These are phyloP conservation scores for Calamus simplicifolius DNA, from an alignment of 176 grass and related monocot genomes.

Conservation along the genomic window DNA sequence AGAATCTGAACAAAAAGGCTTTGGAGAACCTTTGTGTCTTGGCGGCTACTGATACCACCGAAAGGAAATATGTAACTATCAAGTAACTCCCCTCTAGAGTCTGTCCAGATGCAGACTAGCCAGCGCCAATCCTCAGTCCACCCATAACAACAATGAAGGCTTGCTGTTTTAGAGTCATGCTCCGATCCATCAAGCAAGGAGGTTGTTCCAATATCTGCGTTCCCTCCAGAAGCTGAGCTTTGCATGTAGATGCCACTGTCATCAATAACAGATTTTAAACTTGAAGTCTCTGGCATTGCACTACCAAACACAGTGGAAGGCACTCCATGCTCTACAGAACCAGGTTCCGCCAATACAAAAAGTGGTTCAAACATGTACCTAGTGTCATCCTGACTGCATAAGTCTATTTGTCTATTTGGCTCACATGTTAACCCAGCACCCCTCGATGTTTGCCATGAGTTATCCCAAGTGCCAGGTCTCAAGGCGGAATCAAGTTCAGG, in stretches of 20 bases:
- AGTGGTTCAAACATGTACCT: constrained; percentile 92
- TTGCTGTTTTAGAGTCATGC: constrained; percentile 37
- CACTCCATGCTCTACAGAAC: constrained; percentile 50
- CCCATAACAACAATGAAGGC: constrained; percentile 95
- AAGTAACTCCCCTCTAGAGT: constrained; percentile 89
- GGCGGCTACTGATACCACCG: constrained; percentile 89
- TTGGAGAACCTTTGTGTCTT: constrained; percentile 95
- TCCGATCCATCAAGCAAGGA: constrained; percentile 44
- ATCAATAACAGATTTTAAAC: constrained; percentile 59
- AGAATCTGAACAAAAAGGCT: constrained; percentile 95
- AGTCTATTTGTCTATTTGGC: constrained; percentile 47
- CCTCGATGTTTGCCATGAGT: constrained; percentile 70
- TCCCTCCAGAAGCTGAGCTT: constrained; percentile 29
- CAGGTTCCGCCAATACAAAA: constrained; percentile 85
- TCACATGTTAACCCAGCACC: constrained; percentile 42
- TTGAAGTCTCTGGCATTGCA: constrained; percentile 33
- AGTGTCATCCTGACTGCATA: constrained; percentile 68
- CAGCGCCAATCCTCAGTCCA: constrained; percentile 99
- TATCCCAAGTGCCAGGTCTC: constrained; percentile 74
- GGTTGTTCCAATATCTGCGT: constrained; percentile 41
- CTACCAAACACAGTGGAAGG: constrained; percentile 8
- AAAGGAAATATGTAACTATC: constrained; percentile 89
- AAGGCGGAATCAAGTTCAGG: constrained; percentile 79
- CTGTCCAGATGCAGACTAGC: constrained; percentile 96
- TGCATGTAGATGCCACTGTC: constrained; percentile 34